Conservation (phyloP, 2,329 filamentous ascomycete species). For the Aspergillus tubingensis region DNA sequence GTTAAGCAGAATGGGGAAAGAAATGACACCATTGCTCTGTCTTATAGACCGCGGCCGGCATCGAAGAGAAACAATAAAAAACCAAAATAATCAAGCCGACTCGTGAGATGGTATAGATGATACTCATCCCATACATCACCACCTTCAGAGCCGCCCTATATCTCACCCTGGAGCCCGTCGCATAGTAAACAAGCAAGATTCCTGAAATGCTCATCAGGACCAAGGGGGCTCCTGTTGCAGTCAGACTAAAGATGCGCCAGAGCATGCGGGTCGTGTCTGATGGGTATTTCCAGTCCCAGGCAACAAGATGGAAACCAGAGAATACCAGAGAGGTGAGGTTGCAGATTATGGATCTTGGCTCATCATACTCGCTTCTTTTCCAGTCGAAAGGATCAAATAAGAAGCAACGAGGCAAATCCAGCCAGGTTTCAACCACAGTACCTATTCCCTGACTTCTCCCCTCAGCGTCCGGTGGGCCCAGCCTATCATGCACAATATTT, state of each 20-base stretch:
- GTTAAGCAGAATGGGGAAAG: constrained; percentile 3
- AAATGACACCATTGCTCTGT: neutral
- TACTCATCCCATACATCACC: neutral
- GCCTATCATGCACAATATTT: neutral
- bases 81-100: constrained; percentile 1
- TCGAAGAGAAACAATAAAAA: constrained; percentile 7
- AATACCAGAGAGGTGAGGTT: neutral
- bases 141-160: neutral
- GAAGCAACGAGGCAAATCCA: neutral
- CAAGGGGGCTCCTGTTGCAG: neutral
- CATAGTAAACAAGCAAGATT: neutral
- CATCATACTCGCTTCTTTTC: neutral
- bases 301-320: neutral
- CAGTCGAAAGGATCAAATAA: neutral
- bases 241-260: constrained; percentile 2
- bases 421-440: no score
- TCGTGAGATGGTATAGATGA: neutral
- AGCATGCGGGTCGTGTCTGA: neutral
- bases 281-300: constrained; percentile 1
- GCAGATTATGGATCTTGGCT: neutral
- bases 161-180: no score
- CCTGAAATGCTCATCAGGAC: neutral
- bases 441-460: no score
- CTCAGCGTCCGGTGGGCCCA: no score
- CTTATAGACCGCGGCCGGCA: constrained; percentile 6